Evolutionary conservation across 2,329 filamentous ascomycete species (phyloP).

Genomic region (Colletotrichum lini): DNA sequence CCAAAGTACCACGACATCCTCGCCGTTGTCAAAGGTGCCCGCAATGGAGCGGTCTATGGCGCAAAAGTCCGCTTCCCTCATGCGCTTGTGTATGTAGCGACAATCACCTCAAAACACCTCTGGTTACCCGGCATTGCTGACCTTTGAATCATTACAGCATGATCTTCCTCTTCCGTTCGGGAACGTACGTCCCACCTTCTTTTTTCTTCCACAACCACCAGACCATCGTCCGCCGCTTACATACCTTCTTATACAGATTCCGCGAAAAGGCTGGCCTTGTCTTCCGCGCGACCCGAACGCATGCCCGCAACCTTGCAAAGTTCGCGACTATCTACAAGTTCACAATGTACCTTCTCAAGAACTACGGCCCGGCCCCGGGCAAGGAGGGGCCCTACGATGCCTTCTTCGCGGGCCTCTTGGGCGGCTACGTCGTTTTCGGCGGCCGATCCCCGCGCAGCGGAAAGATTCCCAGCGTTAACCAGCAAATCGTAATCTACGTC

Average conservation of each 20-base stretch:
- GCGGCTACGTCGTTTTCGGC: conserved; percentile 95
- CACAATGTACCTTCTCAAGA: conserved; percentile 81
- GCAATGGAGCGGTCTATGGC: conserved; percentile 97
- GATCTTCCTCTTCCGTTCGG: conserved; percentile 96
- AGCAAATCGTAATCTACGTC: conserved; percentile 99
- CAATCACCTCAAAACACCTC: background rate
- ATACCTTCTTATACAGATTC: conserved; percentile 61
- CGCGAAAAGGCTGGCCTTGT: conserved; percentile 84
- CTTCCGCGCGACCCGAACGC: conserved; percentile 87
- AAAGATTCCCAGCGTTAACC: conserved; percentile 84
- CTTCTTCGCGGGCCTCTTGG: conserved; percentile 88
- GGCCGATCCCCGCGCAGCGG: conserved; percentile 72
- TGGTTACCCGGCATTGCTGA: conserved; percentile 13
- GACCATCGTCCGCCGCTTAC: conserved; percentile 14
- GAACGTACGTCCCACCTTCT: conserved; percentile 72
- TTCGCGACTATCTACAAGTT: conserved; percentile 94
- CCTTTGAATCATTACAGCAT: conserved; percentile 69
- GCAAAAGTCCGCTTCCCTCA: conserved; percentile 98
- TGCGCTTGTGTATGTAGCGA: conserved; percentile 78
- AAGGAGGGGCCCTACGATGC: conserved; percentile 83
- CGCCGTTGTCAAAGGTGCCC: conserved; percentile 89
- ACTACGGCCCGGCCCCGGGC: conserved; percentile 69
- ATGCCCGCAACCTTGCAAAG: conserved; percentile 91
- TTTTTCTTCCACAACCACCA: conserved; percentile 9
- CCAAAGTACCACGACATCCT: conserved; percentile 89